Conservation (phyloP, 805 yeast genomes). For the Metschnikowia lunata region DNA sequence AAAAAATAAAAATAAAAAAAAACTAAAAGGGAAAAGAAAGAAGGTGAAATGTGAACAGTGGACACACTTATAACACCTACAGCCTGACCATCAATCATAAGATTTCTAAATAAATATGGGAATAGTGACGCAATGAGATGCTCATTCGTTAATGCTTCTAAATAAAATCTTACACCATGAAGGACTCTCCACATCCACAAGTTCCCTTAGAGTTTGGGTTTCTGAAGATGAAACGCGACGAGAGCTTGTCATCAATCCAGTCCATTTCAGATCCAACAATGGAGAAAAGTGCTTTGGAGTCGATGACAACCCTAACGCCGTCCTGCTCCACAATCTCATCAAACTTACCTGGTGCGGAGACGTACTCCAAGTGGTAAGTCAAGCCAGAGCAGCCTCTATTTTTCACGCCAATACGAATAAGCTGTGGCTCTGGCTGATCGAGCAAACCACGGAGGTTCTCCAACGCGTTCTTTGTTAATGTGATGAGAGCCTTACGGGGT, state of each 20-base stretch:
- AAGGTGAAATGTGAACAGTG: no score
- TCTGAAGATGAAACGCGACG: constrained; percentile 84
- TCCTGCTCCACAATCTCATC: constrained; percentile 93
- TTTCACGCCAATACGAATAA: constrained; percentile 88
- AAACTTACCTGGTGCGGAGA: constrained; percentile 84
- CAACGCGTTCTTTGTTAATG: constrained; percentile 73
- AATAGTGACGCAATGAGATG: no score
- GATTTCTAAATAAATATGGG: no score
- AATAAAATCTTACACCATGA: no score
- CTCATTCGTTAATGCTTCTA: no score
- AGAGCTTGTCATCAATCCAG: constrained; percentile 90
- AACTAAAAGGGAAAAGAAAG: no score
- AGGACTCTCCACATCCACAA: constrained; percentile 98
- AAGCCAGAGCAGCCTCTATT: constrained; percentile 97
- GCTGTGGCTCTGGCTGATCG: constrained; percentile 80
- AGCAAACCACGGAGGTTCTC: constrained; percentile 62
- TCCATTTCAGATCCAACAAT: constrained; percentile 98
- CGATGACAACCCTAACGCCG: constrained; percentile 87
- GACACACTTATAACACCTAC: no score
- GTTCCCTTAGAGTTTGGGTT: constrained; percentile 97
- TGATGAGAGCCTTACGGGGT: constrained; percentile 87
- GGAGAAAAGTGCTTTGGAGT: constrained; percentile 92
- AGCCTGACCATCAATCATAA: no score
- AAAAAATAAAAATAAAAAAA: no score
- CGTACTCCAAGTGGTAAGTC: constrained; percentile 87